phyloP scores from a whole-genome alignment of 768 basidiomycete genomes.

The Serendipita indica region DNA sequence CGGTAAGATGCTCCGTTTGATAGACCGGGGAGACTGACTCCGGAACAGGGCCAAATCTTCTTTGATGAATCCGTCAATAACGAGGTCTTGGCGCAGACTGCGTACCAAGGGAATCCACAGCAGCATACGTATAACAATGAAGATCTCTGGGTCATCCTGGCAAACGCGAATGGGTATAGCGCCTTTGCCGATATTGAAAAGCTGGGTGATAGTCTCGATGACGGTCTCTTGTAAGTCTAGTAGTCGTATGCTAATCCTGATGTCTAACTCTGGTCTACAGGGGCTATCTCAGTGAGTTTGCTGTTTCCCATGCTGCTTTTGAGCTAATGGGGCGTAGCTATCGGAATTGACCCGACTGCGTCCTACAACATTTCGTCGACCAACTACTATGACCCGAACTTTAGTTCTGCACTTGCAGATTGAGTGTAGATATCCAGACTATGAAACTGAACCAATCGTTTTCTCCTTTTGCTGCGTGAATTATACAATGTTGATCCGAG shows the following conservation, averaged over 20 bases:
- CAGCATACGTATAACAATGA: conserved; percentile 21
- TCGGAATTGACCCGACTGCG: conserved; percentile 22
- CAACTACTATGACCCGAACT: conserved; percentile 15
- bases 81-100: conserved; percentile 18
- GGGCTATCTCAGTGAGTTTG: conserved; percentile 20
- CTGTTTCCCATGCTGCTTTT: not conserved
- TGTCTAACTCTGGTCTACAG: not conserved
- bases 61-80: conserved; percentile 26
- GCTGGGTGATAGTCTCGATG: conserved; percentile 20
- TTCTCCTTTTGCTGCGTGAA: not conserved
- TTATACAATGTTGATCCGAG: not conserved
- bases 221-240: conserved; percentile 17
- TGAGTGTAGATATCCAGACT: not conserved
- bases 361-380: conserved; percentile 14
- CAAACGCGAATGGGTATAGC: conserved; percentile 18
- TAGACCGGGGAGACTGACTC: no score
- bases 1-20: conserved; percentile 13
- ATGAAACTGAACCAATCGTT: not conserved
- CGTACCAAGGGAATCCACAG: conserved; percentile 22
- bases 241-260: not conserved
- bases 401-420: no score
- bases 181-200: conserved; percentile 21
- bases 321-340: conserved; percentile 17
- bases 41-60: conserved; percentile 27
- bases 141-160: conserved; percentile 20